These are phyloP conservation scores for Auricularia auricula-judae DNA, from an alignment of 768 basidiomycete species.

Conservation along the genomic window DNA sequence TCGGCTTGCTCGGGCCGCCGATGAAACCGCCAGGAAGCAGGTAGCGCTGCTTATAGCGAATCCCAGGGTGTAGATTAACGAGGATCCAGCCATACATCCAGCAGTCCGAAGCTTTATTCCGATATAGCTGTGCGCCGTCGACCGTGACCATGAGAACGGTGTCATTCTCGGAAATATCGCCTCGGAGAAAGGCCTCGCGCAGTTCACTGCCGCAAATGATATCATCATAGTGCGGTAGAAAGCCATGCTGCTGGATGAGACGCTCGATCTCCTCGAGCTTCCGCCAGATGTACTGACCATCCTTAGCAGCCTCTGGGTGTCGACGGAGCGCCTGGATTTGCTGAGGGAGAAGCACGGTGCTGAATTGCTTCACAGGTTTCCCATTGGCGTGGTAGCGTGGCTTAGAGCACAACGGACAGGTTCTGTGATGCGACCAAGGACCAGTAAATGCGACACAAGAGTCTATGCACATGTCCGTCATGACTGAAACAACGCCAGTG, in stretches of 20 bases:
- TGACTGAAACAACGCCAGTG: constrained; percentile 25
- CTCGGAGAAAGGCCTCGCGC: constrained; percentile 10
- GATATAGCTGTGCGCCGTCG: constrained; percentile 34
- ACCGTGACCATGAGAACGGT: constrained; percentile 24
- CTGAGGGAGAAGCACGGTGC: constrained; percentile 30
- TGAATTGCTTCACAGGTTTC: constrained; percentile 15
- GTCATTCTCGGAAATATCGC: constrained; percentile 19
- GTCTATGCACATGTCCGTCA: constrained; percentile 32
- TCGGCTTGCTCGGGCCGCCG: constrained; percentile 21
- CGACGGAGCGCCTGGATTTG: constrained; percentile 30
- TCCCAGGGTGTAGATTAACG: constrained; percentile 16
- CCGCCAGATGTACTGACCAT: constrained; percentile 18
- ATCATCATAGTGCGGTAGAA: constrained; percentile 15
- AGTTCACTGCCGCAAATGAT: constrained; percentile 21
- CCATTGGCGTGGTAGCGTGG: constrained; percentile 16
- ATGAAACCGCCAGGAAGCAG: constrained; percentile 19
- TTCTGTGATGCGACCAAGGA: constrained; percentile 17
- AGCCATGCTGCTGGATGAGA: constrained; percentile 2
- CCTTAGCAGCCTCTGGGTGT: constrained; percentile 10
- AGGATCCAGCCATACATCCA: constrained; percentile 34
- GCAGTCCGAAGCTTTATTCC: constrained; percentile 29
- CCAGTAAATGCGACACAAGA: constrained; percentile 31
- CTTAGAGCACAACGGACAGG: constrained; percentile 23
- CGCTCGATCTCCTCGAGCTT: constrained; percentile 1
- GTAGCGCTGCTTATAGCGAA: constrained; percentile 21